Evolutionary conservation across 352 stramenopile species (phyloP).

Genomic region (Phytophthora fragariae): DNA sequence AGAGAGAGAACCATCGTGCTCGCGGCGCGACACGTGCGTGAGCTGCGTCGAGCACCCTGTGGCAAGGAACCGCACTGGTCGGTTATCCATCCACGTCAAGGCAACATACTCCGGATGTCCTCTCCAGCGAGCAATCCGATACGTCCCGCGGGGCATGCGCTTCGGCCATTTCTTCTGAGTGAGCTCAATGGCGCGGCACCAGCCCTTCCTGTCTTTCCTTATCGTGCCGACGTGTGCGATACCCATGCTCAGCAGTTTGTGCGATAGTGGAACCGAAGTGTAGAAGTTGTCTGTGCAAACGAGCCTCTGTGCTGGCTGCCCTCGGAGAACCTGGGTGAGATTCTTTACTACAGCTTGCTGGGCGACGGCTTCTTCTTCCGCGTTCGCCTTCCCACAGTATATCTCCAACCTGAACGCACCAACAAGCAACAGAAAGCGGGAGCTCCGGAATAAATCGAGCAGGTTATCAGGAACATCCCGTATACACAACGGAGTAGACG

Average conservation of each 20-base stretch:
- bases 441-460: too few species aligned
- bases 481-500: not conserved
- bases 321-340: conserved; percentile 4
- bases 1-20: not conserved
- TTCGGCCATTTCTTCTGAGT: not conserved
- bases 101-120: not conserved
- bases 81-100: not conserved
- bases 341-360: conserved; percentile 9
- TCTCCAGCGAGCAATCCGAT: not conserved
- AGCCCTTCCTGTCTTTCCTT: not conserved
- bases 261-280: conserved; percentile 11
- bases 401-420: not conserved
- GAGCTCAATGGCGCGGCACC: not conserved
- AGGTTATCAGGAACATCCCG: too few species aligned
- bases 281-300: conserved; percentile 21
- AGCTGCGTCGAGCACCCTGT: conserved; percentile 12
- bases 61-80: not conserved
- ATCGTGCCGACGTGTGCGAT: conserved; percentile 20
- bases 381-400: conserved; percentile 1
- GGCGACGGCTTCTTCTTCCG: not conserved
- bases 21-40: not conserved
- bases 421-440: not conserved
- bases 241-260: conserved; percentile 14
- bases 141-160: not conserved
- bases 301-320: not conserved